These are phyloP conservation scores for Pichia sp. DNA, from an alignment of 1,139 yeast genomes.

Conservation along the genomic window DNA sequence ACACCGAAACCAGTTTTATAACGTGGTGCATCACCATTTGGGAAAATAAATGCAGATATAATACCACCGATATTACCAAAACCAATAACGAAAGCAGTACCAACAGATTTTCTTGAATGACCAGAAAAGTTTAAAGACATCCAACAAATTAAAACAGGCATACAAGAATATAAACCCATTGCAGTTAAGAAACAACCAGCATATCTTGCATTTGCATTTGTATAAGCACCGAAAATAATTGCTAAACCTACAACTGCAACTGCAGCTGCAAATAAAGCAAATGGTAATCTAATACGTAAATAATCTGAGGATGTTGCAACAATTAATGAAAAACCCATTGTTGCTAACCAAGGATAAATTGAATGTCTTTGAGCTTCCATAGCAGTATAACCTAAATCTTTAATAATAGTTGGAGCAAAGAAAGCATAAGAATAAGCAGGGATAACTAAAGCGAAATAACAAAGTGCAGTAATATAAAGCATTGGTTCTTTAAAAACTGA, in stretches of 20 bases:
- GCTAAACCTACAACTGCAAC: conserved; percentile 52
- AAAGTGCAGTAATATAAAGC: conserved; percentile 52
- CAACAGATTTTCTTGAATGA: conserved; percentile 64
- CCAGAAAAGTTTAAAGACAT: conserved; percentile 62
- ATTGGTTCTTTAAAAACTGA: conserved; percentile 46
- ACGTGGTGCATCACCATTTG: conserved; percentile 51
- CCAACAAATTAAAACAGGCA: conserved; percentile 81
- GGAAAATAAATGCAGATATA: conserved; percentile 59
- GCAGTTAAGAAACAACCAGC: conserved; percentile 70
- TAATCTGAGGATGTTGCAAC: conserved; percentile 46
- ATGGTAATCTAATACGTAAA: conserved; percentile 42
- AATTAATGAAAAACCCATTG: conserved; percentile 50
- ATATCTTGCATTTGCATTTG: conserved; percentile 41
- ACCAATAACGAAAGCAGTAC: conserved; percentile 74
- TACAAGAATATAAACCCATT: conserved; percentile 59
- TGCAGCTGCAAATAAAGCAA: conserved; percentile 37
- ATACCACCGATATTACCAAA: conserved; percentile 85
- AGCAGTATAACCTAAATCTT: conserved; percentile 52
- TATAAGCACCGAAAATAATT: conserved; percentile 38
- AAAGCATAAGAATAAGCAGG: conserved; percentile 71
- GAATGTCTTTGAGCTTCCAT: conserved; percentile 62
- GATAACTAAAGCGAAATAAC: conserved; percentile 57
- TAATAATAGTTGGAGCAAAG: conserved; percentile 62
- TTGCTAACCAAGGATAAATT: conserved; percentile 69
- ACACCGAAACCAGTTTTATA: conserved; percentile 51